A percentile compares a stretch with the other conserved stretches of the same genome.
Conservation (phyloP, 108 stramenopile species). For the Nitzschia inconspicua region DNA sequence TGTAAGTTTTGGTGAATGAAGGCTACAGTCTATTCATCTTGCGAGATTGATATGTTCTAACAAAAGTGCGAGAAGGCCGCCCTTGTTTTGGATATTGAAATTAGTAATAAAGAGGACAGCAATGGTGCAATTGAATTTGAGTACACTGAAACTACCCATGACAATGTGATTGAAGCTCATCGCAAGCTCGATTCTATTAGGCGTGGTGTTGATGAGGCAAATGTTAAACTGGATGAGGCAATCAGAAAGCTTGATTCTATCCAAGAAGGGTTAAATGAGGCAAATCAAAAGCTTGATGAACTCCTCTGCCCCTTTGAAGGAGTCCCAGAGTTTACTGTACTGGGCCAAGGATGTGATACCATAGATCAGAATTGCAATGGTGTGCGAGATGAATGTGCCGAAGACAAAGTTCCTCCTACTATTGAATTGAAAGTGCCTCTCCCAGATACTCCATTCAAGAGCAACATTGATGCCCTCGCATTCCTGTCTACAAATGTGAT, state of each 20-base stretch:
- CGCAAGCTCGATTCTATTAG: background rate
- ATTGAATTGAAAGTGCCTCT: background rate
- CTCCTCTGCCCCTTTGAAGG: background rate
- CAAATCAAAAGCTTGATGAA: background rate
- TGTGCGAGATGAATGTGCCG: background rate
- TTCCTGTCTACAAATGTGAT: background rate
- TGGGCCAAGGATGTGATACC: background rate
- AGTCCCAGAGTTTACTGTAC: background rate
- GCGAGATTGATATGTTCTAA: too few relatives aligned
- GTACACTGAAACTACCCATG: too few relatives aligned
- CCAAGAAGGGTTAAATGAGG: background rate
- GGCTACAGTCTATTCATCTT: too few relatives aligned
- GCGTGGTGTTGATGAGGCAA: background rate
- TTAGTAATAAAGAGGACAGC: too few relatives aligned
- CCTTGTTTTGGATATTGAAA: too few relatives aligned
- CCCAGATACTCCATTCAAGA: background rate
- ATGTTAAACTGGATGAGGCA: background rate
- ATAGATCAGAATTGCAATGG: background rate
- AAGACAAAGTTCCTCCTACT: background rate
- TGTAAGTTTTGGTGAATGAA: too few relatives aligned
- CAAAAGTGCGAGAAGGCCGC: too few relatives aligned
- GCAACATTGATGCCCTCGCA: background rate
- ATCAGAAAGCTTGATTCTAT: background rate
- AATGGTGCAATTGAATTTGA: too few relatives aligned
- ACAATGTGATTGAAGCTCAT: too few relatives aligned